These are phyloP conservation scores for Xylariales sp. DNA, from an alignment of 2,329 filamentous ascomycete species.

Conservation along the genomic window DNA sequence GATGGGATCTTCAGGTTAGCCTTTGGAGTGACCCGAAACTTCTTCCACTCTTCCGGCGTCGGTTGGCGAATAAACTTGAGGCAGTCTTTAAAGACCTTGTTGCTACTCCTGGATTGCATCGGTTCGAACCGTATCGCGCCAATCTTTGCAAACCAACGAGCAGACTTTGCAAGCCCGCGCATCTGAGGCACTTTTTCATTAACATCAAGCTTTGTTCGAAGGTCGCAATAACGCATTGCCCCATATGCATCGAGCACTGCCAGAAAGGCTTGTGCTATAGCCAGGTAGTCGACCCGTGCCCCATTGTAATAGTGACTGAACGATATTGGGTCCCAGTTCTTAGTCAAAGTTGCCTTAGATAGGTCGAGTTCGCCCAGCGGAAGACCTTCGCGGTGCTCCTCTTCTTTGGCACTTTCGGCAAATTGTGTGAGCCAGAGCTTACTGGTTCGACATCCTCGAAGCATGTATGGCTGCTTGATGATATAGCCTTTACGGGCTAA, in stretches of 20 bases:
- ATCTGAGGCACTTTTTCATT: slow-evolving; percentile 53
- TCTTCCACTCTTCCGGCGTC: slow-evolving; percentile 51
- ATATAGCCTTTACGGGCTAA: slow-evolving; percentile 59
- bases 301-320: slow-evolving; percentile 55
- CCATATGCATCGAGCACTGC: slow-evolving; percentile 54
- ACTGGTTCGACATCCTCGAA: slow-evolving; percentile 57
- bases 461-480: slow-evolving; percentile 54
- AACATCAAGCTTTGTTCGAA: slow-evolving; percentile 54
- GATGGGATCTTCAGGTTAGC: slow-evolving; percentile 24
- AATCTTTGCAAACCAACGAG: slow-evolving; percentile 51
- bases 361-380: slow-evolving; percentile 31
- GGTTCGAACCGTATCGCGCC: slow-evolving; percentile 55
- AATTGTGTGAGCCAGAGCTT: slow-evolving; percentile 57
- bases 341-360: slow-evolving; percentile 32
- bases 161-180: slow-evolving; percentile 55
- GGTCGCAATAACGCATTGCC: slow-evolving; percentile 53
- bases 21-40: slow-evolving; percentile 48
- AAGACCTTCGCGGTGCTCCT: slow-evolving; percentile 30
- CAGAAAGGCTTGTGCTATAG: slow-evolving; percentile 53
- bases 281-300: slow-evolving; percentile 53
- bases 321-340: slow-evolving; percentile 48
- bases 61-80: slow-evolving; percentile 55
- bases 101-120: slow-evolving; percentile 43
- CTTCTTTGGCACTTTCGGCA: slow-evolving; percentile 35
- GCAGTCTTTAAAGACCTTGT: slow-evolving; percentile 56